Base-by-base conservation (phyloP, 1,139 yeast species). In the Candida albicans region DNA sequence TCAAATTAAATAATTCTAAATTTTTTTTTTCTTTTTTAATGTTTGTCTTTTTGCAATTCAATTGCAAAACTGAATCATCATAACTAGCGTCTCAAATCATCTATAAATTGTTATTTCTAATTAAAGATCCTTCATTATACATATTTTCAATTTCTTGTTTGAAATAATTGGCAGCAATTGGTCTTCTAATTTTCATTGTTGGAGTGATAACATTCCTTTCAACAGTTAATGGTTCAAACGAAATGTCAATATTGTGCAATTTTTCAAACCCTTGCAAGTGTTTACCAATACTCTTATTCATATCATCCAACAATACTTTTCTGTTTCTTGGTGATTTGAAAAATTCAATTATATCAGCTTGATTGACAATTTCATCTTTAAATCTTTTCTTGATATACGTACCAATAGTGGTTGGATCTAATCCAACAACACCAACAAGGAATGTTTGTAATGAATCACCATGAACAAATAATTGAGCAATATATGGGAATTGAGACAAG, bases 191-290 rank as follows among this genome's bases (percentile, higher is more conserved):
- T 65, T 87, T 87, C 58, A 86, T 65, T 2, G 95, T 86, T 36
- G 95, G 95, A 4, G 95, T 87, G 35, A 86, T 64, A 11, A 81
- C 78, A 41, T 81, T 84, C 47, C 81, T 79, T 38, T 78, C 85
- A 28, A 80, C 64, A 27, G 75, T 81, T 59, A 87, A 75, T 2
- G 95, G 91, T 50, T 86, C 93, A 41, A 84, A 59, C 32, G 70
- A 81, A 42, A 84, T 68, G 35, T 63, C 62, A 22, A 82, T 60
- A 54, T 87, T 86, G 61, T 82, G 85, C 41, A 87, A 51, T 59
- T 76, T 79, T 59, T 87, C 95, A 56, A 82, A 86, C 55, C 75
- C 76, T 34, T 61, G 64, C 47, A 73, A 65, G 10, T 53, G 47
- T 40, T 33, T 46, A n/a, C 50, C 51, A 25, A 61, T 57, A 39